phyloP scores from a whole-genome alignment of 768 basidiomycete species.

The Agaricus subrufescens region DNA sequence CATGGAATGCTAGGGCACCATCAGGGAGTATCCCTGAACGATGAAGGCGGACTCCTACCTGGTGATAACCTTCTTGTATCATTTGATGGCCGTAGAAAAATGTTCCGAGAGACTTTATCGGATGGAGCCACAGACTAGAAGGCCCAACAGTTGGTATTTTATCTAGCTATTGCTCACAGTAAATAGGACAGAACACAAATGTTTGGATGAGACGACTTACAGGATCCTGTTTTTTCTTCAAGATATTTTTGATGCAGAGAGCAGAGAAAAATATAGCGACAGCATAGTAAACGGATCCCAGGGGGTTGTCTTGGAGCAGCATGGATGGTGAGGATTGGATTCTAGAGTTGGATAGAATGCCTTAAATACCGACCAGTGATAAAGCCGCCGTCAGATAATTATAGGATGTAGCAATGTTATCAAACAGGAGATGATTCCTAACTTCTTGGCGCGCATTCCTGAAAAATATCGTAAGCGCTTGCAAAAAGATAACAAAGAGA shows the following conservation, averaged over 20 bases:
- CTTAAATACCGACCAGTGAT: not conserved
- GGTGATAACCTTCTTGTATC: slow-evolving; percentile 20
- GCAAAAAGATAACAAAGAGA: too few species aligned
- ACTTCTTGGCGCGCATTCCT: too few species aligned
- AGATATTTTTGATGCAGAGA: not conserved
- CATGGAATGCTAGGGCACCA: slow-evolving; percentile 11
- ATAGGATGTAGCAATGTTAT: too few species aligned
- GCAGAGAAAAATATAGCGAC: not conserved
- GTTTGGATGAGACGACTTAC: not conserved
- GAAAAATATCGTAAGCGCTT: too few species aligned
- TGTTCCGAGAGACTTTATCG: not conserved
- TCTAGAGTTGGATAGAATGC: not conserved
- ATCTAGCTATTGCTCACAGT: not conserved
- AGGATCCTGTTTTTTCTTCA: not conserved
- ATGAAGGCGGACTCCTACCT: too few species aligned
- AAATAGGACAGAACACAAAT: not conserved
- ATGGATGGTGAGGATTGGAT: not conserved
- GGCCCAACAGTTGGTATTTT: slow-evolving; percentile 1
- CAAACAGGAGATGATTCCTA: too few species aligned
- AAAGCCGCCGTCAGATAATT: not conserved
- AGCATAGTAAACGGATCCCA: not conserved
- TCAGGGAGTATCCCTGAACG: not conserved
- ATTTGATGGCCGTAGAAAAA: slow-evolving; percentile 18
- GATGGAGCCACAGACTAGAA: not conserved
- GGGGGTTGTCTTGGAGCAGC: not conserved